A percentile compares a stretch with the other conserved stretches of the same genome.
Conservation (phyloP, 78 protist genomes). For the Tieghemostelium lacteum region DNA sequence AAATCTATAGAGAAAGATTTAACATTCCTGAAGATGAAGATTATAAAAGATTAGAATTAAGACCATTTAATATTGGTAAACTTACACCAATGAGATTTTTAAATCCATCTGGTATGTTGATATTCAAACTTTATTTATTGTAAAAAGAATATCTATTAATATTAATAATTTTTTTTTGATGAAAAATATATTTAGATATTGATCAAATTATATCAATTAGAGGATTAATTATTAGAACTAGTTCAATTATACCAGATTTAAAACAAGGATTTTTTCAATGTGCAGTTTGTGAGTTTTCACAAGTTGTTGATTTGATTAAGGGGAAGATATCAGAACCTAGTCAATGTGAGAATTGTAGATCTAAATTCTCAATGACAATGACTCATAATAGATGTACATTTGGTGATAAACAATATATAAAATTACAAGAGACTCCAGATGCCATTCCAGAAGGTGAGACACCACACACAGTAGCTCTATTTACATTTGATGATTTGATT, state of each 20-base stretch:
- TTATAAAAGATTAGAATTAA: slow-evolving; percentile 27
- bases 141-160: not conserved
- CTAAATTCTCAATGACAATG: slow-evolving; percentile 60
- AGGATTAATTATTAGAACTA: slow-evolving; percentile 95
- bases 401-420: slow-evolving; percentile 96
- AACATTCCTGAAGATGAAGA: not conserved
- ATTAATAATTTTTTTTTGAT: not conserved
- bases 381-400: slow-evolving; percentile 96
- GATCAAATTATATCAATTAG: slow-evolving; percentile 92
- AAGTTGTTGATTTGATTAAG: slow-evolving; percentile 34
- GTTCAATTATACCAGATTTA: slow-evolving; percentile 93
- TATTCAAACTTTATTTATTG: too few relatives aligned
- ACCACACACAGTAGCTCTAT: slow-evolving; percentile 93
- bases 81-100: slow-evolving; percentile 87
- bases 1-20: slow-evolving; percentile 6
- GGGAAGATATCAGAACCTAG: slow-evolving; percentile 92
- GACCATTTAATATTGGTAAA: slow-evolving; percentile 81
- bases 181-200: slow-evolving; percentile 87
- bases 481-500: slow-evolving; percentile 89
- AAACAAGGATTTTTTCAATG: slow-evolving; percentile 82
- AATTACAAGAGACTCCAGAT: slow-evolving; percentile 97
- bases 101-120: slow-evolving; percentile 79
- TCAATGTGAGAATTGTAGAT: slow-evolving; percentile 81
- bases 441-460: slow-evolving; percentile 97
- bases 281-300: slow-evolving; percentile 68